Evolutionary conservation across 106 monocot species (phyloP).

Genomic region (Dendrobium huoshanense): DNA sequence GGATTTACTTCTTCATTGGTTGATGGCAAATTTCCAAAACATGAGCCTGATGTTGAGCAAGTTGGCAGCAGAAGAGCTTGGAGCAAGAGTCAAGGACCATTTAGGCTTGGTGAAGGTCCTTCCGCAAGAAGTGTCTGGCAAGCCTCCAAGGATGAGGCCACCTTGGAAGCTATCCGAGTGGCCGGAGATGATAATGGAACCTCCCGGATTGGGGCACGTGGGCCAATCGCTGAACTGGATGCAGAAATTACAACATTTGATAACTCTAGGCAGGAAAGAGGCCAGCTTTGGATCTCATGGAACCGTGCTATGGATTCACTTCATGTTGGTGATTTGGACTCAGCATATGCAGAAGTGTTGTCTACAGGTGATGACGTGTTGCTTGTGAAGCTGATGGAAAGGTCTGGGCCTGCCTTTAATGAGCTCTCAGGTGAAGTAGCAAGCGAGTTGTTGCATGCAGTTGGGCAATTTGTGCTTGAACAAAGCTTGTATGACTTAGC

Average conservation of each 20-base stretch:
- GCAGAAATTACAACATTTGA: conserved; percentile 53
- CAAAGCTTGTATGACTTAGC: conserved; percentile 72
- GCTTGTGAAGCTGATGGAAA: conserved; percentile 91
- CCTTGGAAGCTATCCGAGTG: conserved; percentile 89
- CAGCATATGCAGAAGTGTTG: conserved; percentile 78
- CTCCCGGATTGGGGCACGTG: conserved; percentile 26
- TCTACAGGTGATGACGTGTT: conserved; percentile 67
- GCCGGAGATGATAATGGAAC: conserved; percentile 86
- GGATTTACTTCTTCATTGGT: conserved; percentile 20
- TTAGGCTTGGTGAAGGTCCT: conserved; percentile 91
- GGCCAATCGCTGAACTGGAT: conserved; percentile 51
- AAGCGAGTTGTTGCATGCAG: conserved; percentile 58
- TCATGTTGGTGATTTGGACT: conserved; percentile 80
- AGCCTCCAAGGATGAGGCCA: conserved; percentile 97
- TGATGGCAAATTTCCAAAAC: conserved; percentile 43
- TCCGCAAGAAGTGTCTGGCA: conserved; percentile 98
- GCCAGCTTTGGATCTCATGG: conserved; percentile 72
- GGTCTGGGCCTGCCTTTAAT: conserved; percentile 74
- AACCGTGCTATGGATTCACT: conserved; percentile 83
- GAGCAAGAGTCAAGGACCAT: conserved; percentile 80
- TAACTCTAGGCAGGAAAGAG: conserved; percentile 41
- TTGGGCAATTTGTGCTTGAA: conserved; percentile 68
- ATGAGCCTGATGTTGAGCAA: conserved; percentile 48
- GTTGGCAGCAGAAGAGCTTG: conserved; percentile 58
- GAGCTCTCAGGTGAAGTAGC: conserved; percentile 70